Percentiles rank a stretch among this genome's conserved stretches.
Conservation (phyloP, 345 rosid genomes). For the Combretum micranthum region DNA sequence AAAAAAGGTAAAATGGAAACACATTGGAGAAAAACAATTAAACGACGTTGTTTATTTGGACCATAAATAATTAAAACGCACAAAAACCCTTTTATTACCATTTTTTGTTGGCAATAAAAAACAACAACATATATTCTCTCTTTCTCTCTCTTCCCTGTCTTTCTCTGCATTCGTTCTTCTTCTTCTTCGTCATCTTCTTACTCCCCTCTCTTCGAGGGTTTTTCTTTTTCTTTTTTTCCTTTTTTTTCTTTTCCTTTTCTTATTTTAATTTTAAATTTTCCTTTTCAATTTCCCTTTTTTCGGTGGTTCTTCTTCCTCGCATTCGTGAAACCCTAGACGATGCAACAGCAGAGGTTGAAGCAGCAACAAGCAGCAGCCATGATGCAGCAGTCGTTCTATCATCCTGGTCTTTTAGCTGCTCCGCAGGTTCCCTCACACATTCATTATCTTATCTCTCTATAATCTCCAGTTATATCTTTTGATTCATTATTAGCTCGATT, state of each 20-base stretch:
- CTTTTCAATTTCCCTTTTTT: not conserved
- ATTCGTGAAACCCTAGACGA: too few species aligned
- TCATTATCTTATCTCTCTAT: not conserved
- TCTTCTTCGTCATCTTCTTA: not conserved
- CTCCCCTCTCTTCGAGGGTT: not conserved
- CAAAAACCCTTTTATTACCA: too few species aligned
- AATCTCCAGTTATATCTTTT: not conserved
- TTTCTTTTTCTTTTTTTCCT: not conserved
- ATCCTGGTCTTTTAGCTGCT: slow-evolving; percentile 41
- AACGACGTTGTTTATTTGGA: too few species aligned
- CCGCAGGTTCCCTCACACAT: slow-evolving; percentile 37
- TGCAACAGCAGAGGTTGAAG: slow-evolving; percentile 23
- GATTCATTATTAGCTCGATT: not conserved
- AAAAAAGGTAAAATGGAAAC: too few species aligned
- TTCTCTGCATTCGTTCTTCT: not conserved
- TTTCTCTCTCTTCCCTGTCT: not conserved
- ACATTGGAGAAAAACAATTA: too few species aligned
- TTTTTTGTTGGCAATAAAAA: too few species aligned
- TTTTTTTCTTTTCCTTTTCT: not conserved
- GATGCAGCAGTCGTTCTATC: slow-evolving; percentile 49
- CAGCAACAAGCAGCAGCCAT: slow-evolving; percentile 55
- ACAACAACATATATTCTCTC: too few species aligned
- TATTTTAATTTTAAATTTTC: not conserved
- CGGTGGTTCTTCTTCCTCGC: not conserved
- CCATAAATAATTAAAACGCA: too few species aligned